A percentile compares a stretch with the other conserved stretches of the same genome.
These are phyloP conservation scores for Leishmania martiniquensis DNA, from an alignment of 208 protist genomes.

Conservation along the genomic window DNA sequence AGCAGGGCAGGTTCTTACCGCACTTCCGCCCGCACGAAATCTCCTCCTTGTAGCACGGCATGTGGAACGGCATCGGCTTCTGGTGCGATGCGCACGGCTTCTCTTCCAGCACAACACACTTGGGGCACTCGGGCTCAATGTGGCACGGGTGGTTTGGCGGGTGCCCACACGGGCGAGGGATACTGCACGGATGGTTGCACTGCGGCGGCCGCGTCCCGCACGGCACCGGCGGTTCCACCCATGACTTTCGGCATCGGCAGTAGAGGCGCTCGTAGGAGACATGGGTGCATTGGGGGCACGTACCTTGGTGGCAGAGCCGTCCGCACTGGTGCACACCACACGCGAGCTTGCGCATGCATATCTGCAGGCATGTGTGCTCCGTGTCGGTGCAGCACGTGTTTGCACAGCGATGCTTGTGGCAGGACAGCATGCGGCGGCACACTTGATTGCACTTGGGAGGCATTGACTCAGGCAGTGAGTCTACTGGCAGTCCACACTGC, in stretches of 20 bases:
- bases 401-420: conserved; percentile 86
- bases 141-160: conserved; percentile 85
- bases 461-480: conserved; percentile 33
- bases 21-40: conserved; percentile 82
- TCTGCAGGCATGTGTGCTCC: conserved; percentile 81
- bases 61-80: conserved; percentile 64
- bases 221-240: conserved; percentile 88
- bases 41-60: conserved; percentile 62
- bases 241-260: conserved; percentile 85
- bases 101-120: conserved; percentile 80
- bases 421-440: conserved; percentile 75
- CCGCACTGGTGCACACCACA: conserved; percentile 87
- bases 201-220: conserved; percentile 86
- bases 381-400: conserved; percentile 80
- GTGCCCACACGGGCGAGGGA: conserved; percentile 88
- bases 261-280: conserved; percentile 82
- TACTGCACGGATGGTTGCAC: conserved; percentile 79
- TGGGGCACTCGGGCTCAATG: conserved; percentile 64
- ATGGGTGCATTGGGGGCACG: conserved; percentile 72
- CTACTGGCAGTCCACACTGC: conserved; percentile 22
- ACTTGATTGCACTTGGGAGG: conserved; percentile 64
- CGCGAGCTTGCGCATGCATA: conserved; percentile 83
- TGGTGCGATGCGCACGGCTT: conserved; percentile 86
- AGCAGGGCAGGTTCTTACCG: conserved; percentile 77
- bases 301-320: conserved; percentile 83